Base-by-base conservation (phyloP, 495 filamentous ascomycete species). In the Podospora sp. region DNA sequence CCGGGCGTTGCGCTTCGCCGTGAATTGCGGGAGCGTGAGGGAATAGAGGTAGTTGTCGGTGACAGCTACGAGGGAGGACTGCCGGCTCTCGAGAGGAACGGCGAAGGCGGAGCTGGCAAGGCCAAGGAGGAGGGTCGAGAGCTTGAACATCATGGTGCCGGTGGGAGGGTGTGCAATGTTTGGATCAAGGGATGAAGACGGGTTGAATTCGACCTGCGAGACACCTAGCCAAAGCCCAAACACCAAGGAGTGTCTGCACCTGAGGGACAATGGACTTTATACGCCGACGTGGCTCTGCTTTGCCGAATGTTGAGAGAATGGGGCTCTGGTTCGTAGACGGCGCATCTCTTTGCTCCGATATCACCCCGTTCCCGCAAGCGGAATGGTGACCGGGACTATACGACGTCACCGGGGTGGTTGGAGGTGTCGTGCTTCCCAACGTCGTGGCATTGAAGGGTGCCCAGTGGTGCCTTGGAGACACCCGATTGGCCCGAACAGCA, bases 41-140 rank as follows among this genome's bases (percentile, higher is more conserved):
- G 22, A 63, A 69, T 76, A 82, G 24, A 82, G 70, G 26, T 74
- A 67, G 40, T 74, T 66, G 71, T 82, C 80, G 7, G 80, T 80
- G 27, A 75, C 65, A n/a, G 72, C 33, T 29, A 14, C 60, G 27
- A 56, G 40, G 11, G 40, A 24, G 27, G 65, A 62, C 4, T 66
- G 63, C 14, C 71, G 63, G 25, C 7, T 55, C 24, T 56, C 22
- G 33, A 25, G 18, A 3, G 77, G 75, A 4, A 74, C 60, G 24
- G 69, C 73, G 18, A 73, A 33, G 22, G 56, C 68, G 29, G 69
- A 63, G 20, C 65, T 46, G 0, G 64, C 49, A 0, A 80, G 65
- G 52, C 50, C 33, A 27, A 72, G 21, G n/a, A 74, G 9, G 49
- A 77, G 22, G n/a, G 69, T 55, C 29, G 50, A 0, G 65, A 77